Evolutionary conservation across 2,329 filamentous ascomycete genomes (phyloP).

Genomic region (Nigrospora osmanthi): DNA sequence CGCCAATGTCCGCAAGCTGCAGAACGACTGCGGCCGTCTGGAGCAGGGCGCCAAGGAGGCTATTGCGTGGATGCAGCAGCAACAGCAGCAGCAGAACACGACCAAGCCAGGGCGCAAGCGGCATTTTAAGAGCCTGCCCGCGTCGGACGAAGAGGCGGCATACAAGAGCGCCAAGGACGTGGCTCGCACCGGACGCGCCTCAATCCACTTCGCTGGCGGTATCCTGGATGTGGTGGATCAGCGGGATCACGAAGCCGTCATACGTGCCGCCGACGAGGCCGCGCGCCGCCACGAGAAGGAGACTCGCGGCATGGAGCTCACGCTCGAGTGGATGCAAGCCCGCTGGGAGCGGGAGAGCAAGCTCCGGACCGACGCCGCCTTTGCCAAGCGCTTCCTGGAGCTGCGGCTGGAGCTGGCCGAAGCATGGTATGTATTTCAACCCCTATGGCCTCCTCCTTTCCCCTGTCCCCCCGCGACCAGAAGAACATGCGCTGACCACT

Average conservation of each 20-base stretch:
- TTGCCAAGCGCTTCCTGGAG: slow-evolving; percentile 77
- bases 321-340: slow-evolving; percentile 86
- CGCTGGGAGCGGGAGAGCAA: slow-evolving; percentile 72
- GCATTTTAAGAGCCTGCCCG: slow-evolving; percentile 1
- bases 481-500: neutral
- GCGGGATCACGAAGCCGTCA: slow-evolving; percentile 35
- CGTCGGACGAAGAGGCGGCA: slow-evolving; percentile 2
- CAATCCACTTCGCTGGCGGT: slow-evolving; percentile 23
- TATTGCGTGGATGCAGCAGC: slow-evolving; percentile 21
- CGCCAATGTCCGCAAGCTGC: slow-evolving; percentile 45
- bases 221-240: slow-evolving; percentile 40
- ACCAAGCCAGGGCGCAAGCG: slow-evolving; percentile 12
- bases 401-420: slow-evolving; percentile 76
- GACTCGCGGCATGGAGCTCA: slow-evolving; percentile 74
- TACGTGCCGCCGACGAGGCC: slow-evolving; percentile 50
- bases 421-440: slow-evolving; percentile 65
- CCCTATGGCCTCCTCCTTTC: slow-evolving; percentile 1
- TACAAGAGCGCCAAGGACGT: slow-evolving; percentile 13
- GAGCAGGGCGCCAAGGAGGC: slow-evolving; percentile 30
- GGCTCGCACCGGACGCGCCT: slow-evolving; percentile 17
- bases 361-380: slow-evolving; percentile 73
- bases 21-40: slow-evolving; percentile 40
- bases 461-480: neutral
- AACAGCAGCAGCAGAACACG: slow-evolving; percentile 9
- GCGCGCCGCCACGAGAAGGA: slow-evolving; percentile 67